phyloP scores from a whole-genome alignment of 352 stramenopile species.

The Plasmopara halstedii region DNA sequence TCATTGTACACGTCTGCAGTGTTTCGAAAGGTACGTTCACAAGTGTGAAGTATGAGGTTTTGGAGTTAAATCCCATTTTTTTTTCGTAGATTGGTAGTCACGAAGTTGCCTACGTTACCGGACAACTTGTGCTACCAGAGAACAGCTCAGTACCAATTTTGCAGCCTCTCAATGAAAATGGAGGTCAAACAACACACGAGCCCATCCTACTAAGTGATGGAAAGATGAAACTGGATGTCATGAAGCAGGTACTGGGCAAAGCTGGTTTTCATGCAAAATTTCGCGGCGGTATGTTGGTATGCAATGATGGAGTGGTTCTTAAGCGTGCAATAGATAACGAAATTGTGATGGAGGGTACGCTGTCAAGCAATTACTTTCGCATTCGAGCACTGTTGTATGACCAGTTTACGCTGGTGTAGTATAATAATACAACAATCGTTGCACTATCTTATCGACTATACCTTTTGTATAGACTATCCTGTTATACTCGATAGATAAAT shows the following conservation, averaged over 20 bases:
- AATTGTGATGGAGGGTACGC: slow-evolving; percentile 77
- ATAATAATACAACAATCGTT: no score
- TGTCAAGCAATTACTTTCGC: slow-evolving; percentile 83
- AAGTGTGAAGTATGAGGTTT: no score
- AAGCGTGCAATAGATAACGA: slow-evolving; percentile 84
- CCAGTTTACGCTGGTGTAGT: slow-evolving; percentile 82
- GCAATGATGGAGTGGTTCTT: slow-evolving; percentile 83
- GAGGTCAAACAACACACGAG: slow-evolving; percentile 40
- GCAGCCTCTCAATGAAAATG: slow-evolving; percentile 40
- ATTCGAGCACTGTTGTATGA: slow-evolving; percentile 83
- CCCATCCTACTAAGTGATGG: slow-evolving; percentile 81
- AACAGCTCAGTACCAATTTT: slow-evolving; percentile 68
- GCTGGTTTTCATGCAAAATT: slow-evolving; percentile 86
- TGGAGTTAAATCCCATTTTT: no score
- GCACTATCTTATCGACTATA: no score
- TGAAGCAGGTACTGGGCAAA: slow-evolving; percentile 84
- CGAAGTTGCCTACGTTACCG: slow-evolving; percentile 83
- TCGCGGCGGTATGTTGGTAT: slow-evolving; percentile 83
- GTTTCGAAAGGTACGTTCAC: slow-evolving; percentile 77
- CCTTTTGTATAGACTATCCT: not conserved
- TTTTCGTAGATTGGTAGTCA: slow-evolving; percentile 79
- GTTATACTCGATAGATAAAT: slow-evolving; percentile 1
- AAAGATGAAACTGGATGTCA: slow-evolving; percentile 86
- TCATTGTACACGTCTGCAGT: slow-evolving; percentile 76
- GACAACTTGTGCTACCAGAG: slow-evolving; percentile 54